Evolutionary conservation across 139 green algal species (phyloP).

Genomic region (Picochlorum sp.): DNA sequence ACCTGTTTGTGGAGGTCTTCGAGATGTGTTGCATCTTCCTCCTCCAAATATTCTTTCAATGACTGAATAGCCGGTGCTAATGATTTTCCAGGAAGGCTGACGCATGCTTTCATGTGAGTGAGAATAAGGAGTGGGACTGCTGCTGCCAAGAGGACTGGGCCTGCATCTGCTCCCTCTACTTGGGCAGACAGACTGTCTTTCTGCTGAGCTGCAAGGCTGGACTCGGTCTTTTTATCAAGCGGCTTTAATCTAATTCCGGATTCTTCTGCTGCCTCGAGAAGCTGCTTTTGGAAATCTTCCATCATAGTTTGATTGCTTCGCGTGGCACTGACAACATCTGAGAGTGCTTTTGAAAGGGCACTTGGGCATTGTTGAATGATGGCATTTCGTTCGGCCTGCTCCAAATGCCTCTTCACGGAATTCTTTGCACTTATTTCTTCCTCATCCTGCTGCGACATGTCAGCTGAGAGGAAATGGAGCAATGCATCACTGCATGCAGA

Average conservation of each 20-base stretch:
- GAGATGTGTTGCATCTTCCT: constrained; percentile 14
- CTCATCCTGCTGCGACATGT: neutral
- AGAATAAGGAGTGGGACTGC: constrained; percentile 55
- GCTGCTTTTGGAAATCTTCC: constrained; percentile 15
- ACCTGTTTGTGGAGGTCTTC: constrained; percentile 17
- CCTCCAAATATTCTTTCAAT: constrained; percentile 49
- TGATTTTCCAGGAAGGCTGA: constrained; percentile 52
- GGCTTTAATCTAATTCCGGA: constrained; percentile 47
- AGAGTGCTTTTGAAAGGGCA: too few species aligned
- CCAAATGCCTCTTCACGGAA: constrained; percentile 12
- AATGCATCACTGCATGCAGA: constrained; percentile 47
- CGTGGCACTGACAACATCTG: too few species aligned
- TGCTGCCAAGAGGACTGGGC: constrained; percentile 52
- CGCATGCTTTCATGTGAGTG: constrained; percentile 18
- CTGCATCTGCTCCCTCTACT: constrained; percentile 30
- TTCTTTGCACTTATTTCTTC: constrained; percentile 1
- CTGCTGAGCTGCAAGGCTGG: constrained; percentile 23
- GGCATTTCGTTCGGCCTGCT: neutral
- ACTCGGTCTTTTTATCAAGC: constrained; percentile 75
- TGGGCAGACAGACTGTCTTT: constrained; percentile 21
- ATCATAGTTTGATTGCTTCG: constrained; percentile 3
- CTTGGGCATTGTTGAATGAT: constrained; percentile 1
- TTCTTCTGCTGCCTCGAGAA: constrained; percentile 42
- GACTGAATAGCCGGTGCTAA: constrained; percentile 29
- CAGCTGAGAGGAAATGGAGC: constrained; percentile 37